These are phyloP conservation scores for Pythium chondricola DNA, from an alignment of 352 stramenopile species.

Conservation along the genomic window DNA sequence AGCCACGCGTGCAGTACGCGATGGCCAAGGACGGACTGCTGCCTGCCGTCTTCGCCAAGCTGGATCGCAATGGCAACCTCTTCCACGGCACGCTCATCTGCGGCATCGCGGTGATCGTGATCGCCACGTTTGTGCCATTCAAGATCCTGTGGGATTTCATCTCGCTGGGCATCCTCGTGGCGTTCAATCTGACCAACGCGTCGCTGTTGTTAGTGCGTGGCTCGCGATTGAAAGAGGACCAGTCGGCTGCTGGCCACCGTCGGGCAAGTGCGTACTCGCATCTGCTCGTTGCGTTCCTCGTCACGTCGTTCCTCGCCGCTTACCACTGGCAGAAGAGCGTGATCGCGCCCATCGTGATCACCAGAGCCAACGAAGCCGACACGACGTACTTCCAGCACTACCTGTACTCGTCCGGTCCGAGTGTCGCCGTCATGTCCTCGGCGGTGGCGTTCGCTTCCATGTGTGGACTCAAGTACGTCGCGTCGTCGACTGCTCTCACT, in stretches of 20 bases:
- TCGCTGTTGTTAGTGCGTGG: conserved; percentile 70
- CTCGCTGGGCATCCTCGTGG: conserved; percentile 84
- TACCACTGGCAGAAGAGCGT: conserved; percentile 76
- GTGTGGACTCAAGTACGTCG: conserved; percentile 44
- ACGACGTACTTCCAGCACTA: conserved; percentile 40
- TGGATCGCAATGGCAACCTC: conserved; percentile 68
- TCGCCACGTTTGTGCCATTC: conserved; percentile 81
- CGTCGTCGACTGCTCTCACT: conserved; percentile 7
- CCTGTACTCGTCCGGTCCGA: conserved; percentile 39
- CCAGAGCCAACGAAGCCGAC: conserved; percentile 2
- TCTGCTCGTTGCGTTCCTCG: conserved; percentile 41
- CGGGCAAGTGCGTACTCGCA: conserved; percentile 21
- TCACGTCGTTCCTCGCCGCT: conserved; percentile 57
- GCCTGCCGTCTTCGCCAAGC: conserved; percentile 71
- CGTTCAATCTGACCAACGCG: conserved; percentile 88
- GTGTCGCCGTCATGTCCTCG: conserved; percentile 44
- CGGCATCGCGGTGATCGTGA: conserved; percentile 36
- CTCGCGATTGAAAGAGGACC: conserved; percentile 18
- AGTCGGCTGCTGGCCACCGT: not conserved
- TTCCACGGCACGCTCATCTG: conserved; percentile 63
- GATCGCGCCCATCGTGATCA: conserved; percentile 27
- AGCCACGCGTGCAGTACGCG: conserved; percentile 88
- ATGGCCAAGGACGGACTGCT: conserved; percentile 93
- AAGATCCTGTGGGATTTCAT: conserved; percentile 87
- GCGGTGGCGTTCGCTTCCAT: conserved; percentile 45